Conservation (phyloP, 495 filamentous ascomycete genomes). For the Aspergillus mulundensis region DNA sequence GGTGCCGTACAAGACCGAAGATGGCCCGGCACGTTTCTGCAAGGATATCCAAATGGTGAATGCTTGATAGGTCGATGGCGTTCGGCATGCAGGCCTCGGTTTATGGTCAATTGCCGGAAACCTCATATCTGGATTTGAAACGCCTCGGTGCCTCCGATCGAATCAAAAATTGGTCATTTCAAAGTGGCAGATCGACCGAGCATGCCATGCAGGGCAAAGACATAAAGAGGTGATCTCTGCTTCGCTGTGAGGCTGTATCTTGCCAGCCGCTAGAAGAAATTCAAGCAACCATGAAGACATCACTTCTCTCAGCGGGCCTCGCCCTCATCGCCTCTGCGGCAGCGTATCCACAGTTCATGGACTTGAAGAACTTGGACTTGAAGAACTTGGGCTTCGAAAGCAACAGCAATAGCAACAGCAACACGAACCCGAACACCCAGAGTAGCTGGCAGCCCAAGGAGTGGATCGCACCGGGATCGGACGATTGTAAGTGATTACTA, state of each 20-base stretch:
- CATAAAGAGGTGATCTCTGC: neutral
- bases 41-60: neutral
- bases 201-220: neutral
- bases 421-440: constrained; percentile 1
- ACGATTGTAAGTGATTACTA: constrained; percentile 9
- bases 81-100: neutral
- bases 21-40: neutral
- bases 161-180: constrained; percentile 1
- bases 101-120: neutral
- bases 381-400: too few relatives aligned
- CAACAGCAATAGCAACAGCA: too few relatives aligned
- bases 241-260: too few relatives aligned
- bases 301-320: neutral
- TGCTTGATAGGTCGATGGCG: too few relatives aligned
- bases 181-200: neutral
- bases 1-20: neutral
- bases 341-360: constrained; percentile 13
- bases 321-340: constrained; percentile 1
- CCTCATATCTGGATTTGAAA: neutral
- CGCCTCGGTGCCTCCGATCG: neutral
- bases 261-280: too few relatives aligned
- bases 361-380: too few relatives aligned
- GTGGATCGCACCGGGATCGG: constrained; percentile 12
- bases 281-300: constrained; percentile 9
- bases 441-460: constrained; percentile 2